These are phyloP conservation scores for Sugiyamaella chiloensis DNA, from an alignment of 805 yeast species.

Conservation along the genomic window DNA sequence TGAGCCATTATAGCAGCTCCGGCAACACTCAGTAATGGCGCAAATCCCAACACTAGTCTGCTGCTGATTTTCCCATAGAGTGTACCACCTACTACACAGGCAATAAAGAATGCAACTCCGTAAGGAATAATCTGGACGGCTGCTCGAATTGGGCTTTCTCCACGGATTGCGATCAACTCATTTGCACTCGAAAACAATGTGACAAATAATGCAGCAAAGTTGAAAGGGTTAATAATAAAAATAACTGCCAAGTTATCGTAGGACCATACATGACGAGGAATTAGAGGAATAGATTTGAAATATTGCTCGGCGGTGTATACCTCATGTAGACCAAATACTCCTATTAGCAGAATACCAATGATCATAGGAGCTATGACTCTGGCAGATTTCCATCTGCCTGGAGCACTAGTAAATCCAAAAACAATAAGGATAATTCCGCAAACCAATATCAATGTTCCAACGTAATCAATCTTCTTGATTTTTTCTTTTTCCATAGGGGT, in stretches of 20 bases:
- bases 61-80: slow-evolving; percentile 16
- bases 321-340: slow-evolving; percentile 35
- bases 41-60: neutral
- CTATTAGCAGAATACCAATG: slow-evolving; percentile 37
- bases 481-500: slow-evolving; percentile 26
- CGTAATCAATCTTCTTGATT: slow-evolving; percentile 35
- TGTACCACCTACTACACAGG: slow-evolving; percentile 30
- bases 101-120: slow-evolving; percentile 32
- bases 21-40: slow-evolving; percentile 20
- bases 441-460: slow-evolving; percentile 37
- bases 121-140: slow-evolving; percentile 39
- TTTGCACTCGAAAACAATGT: slow-evolving; percentile 27
- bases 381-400: slow-evolving; percentile 42
- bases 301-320: slow-evolving; percentile 20
- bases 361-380: slow-evolving; percentile 41
- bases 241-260: slow-evolving; percentile 30
- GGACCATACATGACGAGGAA: slow-evolving; percentile 32
- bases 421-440: slow-evolving; percentile 39
- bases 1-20: slow-evolving; percentile 30
- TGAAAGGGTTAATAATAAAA: slow-evolving; percentile 23
- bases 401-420: slow-evolving; percentile 46
- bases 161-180: slow-evolving; percentile 30
- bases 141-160: slow-evolving; percentile 35
- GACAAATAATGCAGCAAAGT: slow-evolving; percentile 26
- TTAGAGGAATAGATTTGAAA: slow-evolving; percentile 25